Evolutionary conservation across 1,139 yeast genomes (phyloP).

Genomic region (Candida sp.): DNA sequence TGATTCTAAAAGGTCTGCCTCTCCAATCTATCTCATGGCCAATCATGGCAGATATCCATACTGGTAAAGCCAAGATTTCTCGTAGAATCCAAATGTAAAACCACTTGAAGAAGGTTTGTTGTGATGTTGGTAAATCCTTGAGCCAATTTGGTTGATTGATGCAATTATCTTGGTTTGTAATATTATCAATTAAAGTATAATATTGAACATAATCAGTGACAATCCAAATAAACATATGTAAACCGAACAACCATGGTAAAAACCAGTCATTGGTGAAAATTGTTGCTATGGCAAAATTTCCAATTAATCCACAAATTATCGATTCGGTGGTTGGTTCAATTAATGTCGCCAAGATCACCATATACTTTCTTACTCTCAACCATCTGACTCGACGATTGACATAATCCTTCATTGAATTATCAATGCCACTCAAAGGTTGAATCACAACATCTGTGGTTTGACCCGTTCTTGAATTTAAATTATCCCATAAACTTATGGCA

Average conservation of each 20-base stretch:
- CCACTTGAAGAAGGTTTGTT: slow-evolving; percentile 21
- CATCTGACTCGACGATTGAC: slow-evolving; percentile 72
- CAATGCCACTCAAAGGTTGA: slow-evolving; percentile 65
- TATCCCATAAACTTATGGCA: slow-evolving; percentile 80
- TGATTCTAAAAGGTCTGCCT: slow-evolving; percentile 69
- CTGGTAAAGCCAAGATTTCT: slow-evolving; percentile 75
- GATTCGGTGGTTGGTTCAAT: slow-evolving; percentile 88
- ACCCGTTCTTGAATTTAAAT: slow-evolving; percentile 66
- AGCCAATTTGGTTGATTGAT: slow-evolving; percentile 32
- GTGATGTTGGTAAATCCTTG: slow-evolving; percentile 10
- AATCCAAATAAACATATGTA: slow-evolving; percentile 66
- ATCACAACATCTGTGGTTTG: slow-evolving; percentile 76
- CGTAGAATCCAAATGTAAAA: slow-evolving; percentile 57
- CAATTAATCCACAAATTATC: slow-evolving; percentile 62
- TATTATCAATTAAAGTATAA: slow-evolving; percentile 35
- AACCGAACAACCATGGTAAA: slow-evolving; percentile 32
- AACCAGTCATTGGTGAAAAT: slow-evolving; percentile 36
- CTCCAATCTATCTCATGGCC: slow-evolving; percentile 86
- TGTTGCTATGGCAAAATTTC: slow-evolving; percentile 56
- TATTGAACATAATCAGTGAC: slow-evolving; percentile 60
- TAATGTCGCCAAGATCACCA: slow-evolving; percentile 83
- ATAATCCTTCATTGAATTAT: slow-evolving; percentile 50
- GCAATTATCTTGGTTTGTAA: slow-evolving; percentile 12
- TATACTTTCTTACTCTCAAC: slow-evolving; percentile 85
- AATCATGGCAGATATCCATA: slow-evolving; percentile 78